Evolutionary conservation across 768 basidiomycete genomes (phyloP).

Genomic region (Rhizopogon salebrosus): DNA sequence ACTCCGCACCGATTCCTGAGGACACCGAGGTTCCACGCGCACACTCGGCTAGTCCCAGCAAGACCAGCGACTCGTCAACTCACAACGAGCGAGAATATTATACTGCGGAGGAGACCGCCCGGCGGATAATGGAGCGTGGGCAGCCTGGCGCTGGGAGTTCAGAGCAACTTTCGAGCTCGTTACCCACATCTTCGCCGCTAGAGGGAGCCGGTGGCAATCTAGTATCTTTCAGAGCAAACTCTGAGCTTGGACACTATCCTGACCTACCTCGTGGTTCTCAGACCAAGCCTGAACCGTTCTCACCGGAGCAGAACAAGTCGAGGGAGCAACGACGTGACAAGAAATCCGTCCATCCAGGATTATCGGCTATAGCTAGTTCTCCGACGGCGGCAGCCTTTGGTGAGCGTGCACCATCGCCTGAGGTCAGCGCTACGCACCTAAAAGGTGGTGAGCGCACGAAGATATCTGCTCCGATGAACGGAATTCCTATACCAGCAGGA

Average conservation of each 20-base stretch:
- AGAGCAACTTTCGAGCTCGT: slow-evolving; percentile 57
- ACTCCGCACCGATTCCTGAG: slow-evolving; percentile 30
- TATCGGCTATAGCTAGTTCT: slow-evolving; percentile 45
- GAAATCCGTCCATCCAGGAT: slow-evolving; percentile 61
- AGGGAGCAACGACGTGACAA: slow-evolving; percentile 47
- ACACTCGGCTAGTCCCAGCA: slow-evolving; percentile 49
- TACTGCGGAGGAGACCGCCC: slow-evolving; percentile 24
- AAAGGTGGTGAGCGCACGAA: slow-evolving; percentile 69
- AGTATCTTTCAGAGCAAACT: slow-evolving; percentile 55
- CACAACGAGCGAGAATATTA: slow-evolving; percentile 27
- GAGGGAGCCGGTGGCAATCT: slow-evolving; percentile 26
- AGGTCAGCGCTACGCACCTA: slow-evolving; percentile 43
- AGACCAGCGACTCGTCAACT: slow-evolving; percentile 42
- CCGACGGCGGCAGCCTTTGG: slow-evolving; percentile 31
- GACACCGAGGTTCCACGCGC: slow-evolving; percentile 17
- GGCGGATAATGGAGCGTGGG: slow-evolving; percentile 40
- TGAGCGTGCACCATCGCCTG: slow-evolving; percentile 38
- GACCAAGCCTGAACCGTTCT: slow-evolving; percentile 37
- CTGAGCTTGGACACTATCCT: slow-evolving; percentile 77
- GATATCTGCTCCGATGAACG: slow-evolving; percentile 86
- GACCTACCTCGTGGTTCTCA: slow-evolving; percentile 41
- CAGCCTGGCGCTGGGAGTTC: slow-evolving; percentile 42
- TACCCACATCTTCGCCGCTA: slow-evolving; percentile 46
- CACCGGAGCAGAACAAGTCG: slow-evolving; percentile 50
- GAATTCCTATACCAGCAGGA: slow-evolving; percentile 79